Evolutionary conservation across 2,329 filamentous ascomycete genomes (phyloP), one percentile per base, ranked within the genome.

Genomic region (Bipolaris cookei): DNA sequence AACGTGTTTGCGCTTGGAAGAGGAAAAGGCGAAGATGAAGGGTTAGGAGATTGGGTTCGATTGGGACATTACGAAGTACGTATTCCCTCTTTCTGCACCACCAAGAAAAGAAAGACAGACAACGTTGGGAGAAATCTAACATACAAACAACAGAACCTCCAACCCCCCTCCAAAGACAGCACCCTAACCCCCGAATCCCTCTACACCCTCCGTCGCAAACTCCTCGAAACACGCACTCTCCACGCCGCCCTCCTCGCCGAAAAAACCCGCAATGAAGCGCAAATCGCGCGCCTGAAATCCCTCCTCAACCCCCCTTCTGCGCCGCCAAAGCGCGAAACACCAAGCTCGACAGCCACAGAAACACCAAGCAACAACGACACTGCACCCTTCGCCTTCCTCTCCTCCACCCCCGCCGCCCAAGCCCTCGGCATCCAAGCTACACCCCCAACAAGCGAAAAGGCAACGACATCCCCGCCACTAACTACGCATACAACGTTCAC

Each of bases 61-160:
- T 80, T 99, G 62, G 85, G 86, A 45, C 94, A 98, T 81, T 97
- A 99, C 79, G 87, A 92, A 75, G 91, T 87, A 71, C 45, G 71
- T 64, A 20, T 10, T 10, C 25, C 25, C 7, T 28, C 25, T 28
- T 28, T 28, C 6, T 10, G 10, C 25, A 28, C 25, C 25, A 28
- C 8, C 25, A 10, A 25, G 23, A 23, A 28, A 8, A 21, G 21
- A 2, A 2, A 2, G 21, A 21, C 21, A 21, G 21, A 21, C 21
- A 21, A 2, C 10, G 25, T 28, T 10, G 8, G 1, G 25, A 10
- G 25, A 10, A 28, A 28, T 35, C 34, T 49, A 23, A 54, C 37
- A 56, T 32, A 18, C 5, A 16, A 25, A 45, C 11, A 52, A 20
- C 51, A 75, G 72, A 69, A 71, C 51, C 57, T 76, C 34, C 43